Evolutionary conservation across 495 filamentous ascomycete species (phyloP).

Genomic region (Neurospora intermedia): DNA sequence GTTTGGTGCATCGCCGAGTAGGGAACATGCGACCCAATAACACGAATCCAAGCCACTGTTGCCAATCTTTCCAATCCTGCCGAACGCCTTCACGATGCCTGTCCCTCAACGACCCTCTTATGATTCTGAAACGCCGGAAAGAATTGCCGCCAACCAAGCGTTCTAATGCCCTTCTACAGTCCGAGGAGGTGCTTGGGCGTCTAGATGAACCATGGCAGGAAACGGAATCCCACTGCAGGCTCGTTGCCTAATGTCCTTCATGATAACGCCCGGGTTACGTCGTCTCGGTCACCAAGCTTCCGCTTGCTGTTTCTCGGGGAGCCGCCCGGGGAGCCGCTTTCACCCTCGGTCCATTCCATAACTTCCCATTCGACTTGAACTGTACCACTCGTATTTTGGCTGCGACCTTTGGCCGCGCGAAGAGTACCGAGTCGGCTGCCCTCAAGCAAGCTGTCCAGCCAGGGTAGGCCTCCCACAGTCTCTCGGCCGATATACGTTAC

Average conservation of each 20-base stretch:
- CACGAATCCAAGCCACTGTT: neutral
- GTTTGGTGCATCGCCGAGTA: neutral
- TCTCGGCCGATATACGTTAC: conserved; percentile 18
- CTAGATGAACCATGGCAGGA: neutral
- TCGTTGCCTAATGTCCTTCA: conserved; percentile 10
- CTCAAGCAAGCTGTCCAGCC: conserved; percentile 74
- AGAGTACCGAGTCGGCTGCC: conserved; percentile 60
- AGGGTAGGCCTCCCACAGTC: conserved; percentile 49
- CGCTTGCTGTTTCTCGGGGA: conserved; percentile 33
- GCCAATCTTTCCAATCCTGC: neutral
- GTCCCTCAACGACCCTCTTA: neutral
- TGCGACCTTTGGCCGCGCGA: conserved; percentile 47
- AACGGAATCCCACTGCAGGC: neutral
- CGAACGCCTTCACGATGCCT: neutral
- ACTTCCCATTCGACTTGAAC: conserved; percentile 74
- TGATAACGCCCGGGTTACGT: conserved; percentile 5
- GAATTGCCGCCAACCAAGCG: neutral
- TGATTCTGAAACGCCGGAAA: neutral
- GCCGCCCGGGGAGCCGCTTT: conserved; percentile 35
- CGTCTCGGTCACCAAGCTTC: conserved; percentile 38
- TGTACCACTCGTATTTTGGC: conserved; percentile 44
- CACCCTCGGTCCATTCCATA: conserved; percentile 59
- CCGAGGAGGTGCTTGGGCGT: neutral
- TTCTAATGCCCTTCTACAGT: neutral
- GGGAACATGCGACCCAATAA: neutral